Conservation (phyloP, 257 asterid species). For the Linderniella brevidens region DNA sequence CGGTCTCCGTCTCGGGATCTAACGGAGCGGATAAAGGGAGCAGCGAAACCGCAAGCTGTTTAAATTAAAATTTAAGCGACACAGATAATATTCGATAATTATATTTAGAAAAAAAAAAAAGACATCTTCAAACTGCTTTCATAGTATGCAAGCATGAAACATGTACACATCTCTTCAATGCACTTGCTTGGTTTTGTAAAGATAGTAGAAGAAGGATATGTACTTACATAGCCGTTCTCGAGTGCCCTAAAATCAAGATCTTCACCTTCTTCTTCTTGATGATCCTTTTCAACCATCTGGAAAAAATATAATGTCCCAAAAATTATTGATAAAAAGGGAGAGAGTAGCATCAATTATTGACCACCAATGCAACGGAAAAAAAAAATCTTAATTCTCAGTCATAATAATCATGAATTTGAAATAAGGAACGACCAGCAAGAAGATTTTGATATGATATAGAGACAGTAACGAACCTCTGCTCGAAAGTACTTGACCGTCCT, state of each 20-base stretch:
- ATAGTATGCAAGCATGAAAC: too few species aligned
- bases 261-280: slow-evolving; percentile 43
- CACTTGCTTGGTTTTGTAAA: too few species aligned
- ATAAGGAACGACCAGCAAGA: too few species aligned
- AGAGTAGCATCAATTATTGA: neutral
- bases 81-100: neutral
- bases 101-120: neutral
- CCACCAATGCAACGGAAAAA: neutral
- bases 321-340: slow-evolving; percentile 1
- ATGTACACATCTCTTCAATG: too few species aligned
- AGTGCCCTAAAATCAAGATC: slow-evolving; percentile 77
- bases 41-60: slow-evolving; percentile 53
- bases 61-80: neutral
- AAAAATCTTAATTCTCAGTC: too few species aligned
- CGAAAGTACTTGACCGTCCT: slow-evolving; percentile 56
- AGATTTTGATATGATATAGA: neutral
- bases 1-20: slow-evolving; percentile 27
- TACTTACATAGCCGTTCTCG: slow-evolving; percentile 75
- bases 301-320: slow-evolving; percentile 11
- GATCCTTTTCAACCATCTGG: slow-evolving; percentile 67
- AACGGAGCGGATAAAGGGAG: slow-evolving; percentile 18
- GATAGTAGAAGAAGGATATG: too few species aligned
- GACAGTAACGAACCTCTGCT: slow-evolving; percentile 40
- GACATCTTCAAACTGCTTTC: neutral
- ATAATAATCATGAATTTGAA: neutral